These are phyloP conservation scores for Psilocybe sp. DNA, from an alignment of 768 basidiomycete genomes.

Conservation along the genomic window DNA sequence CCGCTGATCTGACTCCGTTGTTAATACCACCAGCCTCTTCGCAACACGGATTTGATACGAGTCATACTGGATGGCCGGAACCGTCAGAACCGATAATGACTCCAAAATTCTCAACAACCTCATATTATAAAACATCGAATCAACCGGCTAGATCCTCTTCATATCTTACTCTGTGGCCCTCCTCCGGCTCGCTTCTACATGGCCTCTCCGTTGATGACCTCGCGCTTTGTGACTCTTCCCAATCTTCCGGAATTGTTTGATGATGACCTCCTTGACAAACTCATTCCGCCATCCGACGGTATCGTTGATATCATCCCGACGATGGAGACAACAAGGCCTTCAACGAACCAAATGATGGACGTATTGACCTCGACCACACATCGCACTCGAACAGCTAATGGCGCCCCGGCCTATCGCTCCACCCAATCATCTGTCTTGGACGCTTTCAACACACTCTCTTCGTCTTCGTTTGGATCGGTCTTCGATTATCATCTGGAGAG, in stretches of 20 bases:
- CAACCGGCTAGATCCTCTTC: too few relatives aligned
- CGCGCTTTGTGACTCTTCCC: constrained; percentile 52
- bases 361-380: constrained; percentile 42
- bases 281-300: constrained; percentile 37
- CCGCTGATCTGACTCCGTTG: too few relatives aligned
- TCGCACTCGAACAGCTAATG: constrained; percentile 48
- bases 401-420: constrained; percentile 47
- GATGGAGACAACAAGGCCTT: constrained; percentile 1
- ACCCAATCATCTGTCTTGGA: constrained; percentile 53
- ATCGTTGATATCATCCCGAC: constrained; percentile 3
- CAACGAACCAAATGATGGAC: constrained; percentile 51
- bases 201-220: constrained; percentile 1
- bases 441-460: constrained; percentile 48
- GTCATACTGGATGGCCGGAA: too few relatives aligned
- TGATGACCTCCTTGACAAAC: constrained; percentile 51
- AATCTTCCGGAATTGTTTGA: constrained; percentile 56
- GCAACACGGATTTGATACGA: too few relatives aligned
- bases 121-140: too few relatives aligned
- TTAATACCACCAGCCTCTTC: too few relatives aligned
- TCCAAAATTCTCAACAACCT: too few relatives aligned
- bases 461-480: constrained; percentile 10
- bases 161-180: too few relatives aligned
- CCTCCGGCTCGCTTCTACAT: too few relatives aligned
- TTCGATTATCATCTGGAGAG: constrained; percentile 37
- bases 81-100: too few relatives aligned